Evolutionary conservation across 139 green algal genomes (phyloP).

Genomic region (Coelastrella sp.): DNA sequence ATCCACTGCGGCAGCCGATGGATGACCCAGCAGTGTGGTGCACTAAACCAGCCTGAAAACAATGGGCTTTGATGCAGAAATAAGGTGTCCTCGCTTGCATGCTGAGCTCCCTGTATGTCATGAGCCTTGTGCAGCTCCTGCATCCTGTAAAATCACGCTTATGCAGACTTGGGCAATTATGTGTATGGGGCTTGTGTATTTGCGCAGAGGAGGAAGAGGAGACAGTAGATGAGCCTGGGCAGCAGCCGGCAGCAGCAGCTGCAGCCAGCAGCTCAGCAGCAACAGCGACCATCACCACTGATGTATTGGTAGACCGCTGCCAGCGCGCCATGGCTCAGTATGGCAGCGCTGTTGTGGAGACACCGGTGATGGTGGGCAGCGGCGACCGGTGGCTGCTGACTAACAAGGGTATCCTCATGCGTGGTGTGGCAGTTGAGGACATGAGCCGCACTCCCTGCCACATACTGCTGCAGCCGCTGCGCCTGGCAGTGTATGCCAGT

Average conservation of each 20-base stretch:
- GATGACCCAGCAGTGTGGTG: no score
- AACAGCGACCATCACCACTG: not conserved
- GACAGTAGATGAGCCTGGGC: not conserved
- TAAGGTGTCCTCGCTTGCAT: no score
- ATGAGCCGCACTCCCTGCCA: conserved; percentile 47
- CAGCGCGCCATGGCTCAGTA: conserved; percentile 29
- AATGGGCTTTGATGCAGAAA: no score
- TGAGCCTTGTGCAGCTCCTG: no score
- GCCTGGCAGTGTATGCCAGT: conserved; percentile 39
- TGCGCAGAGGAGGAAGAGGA: conserved; percentile 1
- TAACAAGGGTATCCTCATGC: conserved; percentile 34
- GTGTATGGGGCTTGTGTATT: not conserved
- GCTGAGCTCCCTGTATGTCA: no score
- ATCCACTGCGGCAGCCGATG: no score
- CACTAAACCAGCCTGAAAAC: no score
- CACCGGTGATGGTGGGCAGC: conserved; percentile 7
- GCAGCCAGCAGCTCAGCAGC: not conserved
- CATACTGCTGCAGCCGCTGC: conserved; percentile 46
- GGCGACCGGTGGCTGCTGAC: conserved; percentile 46
- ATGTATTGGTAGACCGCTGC: conserved; percentile 10
- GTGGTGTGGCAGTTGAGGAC: conserved; percentile 41
- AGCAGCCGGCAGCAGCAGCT: conserved; percentile 21
- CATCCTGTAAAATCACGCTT: not conserved
- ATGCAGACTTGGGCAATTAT: not conserved
- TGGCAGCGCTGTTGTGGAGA: not conserved